Percentiles rank a stretch among this genome's conserved stretches.
Evolutionary conservation across 2,329 filamentous ascomycete species (phyloP).

Genomic region (Colletotrichum musicola): DNA sequence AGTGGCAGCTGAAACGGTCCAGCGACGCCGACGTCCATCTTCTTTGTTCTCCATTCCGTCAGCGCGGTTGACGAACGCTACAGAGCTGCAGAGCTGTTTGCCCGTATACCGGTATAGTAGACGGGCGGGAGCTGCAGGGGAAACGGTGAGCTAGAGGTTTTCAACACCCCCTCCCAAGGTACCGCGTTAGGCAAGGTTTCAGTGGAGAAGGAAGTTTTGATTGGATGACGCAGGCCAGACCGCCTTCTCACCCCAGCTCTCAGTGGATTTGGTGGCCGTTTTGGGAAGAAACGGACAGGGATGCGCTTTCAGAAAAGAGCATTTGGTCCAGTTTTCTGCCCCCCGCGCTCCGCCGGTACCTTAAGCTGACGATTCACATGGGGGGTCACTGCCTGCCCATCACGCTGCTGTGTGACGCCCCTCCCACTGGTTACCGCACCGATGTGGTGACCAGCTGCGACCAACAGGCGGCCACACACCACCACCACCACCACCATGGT

Average conservation of each 20-base stretch:
- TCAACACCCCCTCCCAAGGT: neutral
- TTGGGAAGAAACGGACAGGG: conserved; percentile 29
- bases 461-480: conserved; percentile 26
- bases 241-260: conserved; percentile 25
- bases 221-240: conserved; percentile 27
- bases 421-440: conserved; percentile 4
- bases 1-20: conserved; percentile 12
- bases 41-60: conserved; percentile 30
- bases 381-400: neutral
- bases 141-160: conserved; percentile 13
- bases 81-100: neutral
- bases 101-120: neutral
- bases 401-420: conserved; percentile 23
- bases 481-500: conserved; percentile 3
- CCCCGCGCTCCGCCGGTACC: neutral
- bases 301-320: conserved; percentile 23
- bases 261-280: conserved; percentile 29
- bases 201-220: conserved; percentile 15
- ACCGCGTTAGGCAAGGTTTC: neutral
- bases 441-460: conserved; percentile 13
- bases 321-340: neutral
- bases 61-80: neutral
- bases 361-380: neutral
- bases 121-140: neutral
- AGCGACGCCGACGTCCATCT: neutral